Evolutionary conservation across 257 asterid genomes (phyloP).

Genomic region (Misopates orontium): DNA sequence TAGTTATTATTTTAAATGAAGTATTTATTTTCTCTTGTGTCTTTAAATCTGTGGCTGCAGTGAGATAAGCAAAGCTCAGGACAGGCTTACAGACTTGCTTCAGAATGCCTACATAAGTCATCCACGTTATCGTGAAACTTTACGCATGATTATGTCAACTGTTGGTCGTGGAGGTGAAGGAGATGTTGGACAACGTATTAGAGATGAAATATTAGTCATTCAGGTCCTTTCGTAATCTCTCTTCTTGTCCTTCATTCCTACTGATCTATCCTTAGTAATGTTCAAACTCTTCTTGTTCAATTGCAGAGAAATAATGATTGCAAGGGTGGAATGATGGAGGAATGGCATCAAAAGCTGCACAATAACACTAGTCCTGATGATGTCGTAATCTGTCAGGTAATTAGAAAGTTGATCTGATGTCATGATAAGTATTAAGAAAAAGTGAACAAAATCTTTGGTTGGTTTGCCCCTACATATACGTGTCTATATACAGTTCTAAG

Average conservation of each 20-base stretch:
- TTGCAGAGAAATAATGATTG: constrained; percentile 85
- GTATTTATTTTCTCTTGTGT: constrained; percentile 13
- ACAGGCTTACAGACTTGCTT: constrained; percentile 87
- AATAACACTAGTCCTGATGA: constrained; percentile 99
- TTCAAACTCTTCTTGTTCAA: constrained; percentile 24
- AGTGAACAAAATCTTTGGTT: constrained; percentile 10
- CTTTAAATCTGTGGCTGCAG: constrained; percentile 39
- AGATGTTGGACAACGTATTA: constrained; percentile 97
- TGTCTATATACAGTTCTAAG: constrained; percentile 3
- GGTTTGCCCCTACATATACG: neutral
- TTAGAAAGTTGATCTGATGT: constrained; percentile 21
- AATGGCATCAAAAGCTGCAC: constrained; percentile 99
- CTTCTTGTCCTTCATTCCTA: neutral
- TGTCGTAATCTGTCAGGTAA: constrained; percentile 97
- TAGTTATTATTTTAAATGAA: neutral
- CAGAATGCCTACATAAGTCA: constrained; percentile 57
- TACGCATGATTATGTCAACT: constrained; percentile 93
- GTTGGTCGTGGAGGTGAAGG: constrained; percentile 99
- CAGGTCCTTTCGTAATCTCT: constrained; percentile 52
- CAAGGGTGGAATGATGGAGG: constrained; percentile 98
- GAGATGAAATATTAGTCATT: constrained; percentile 95
- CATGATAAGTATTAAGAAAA: neutral
- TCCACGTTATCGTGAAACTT: constrained; percentile 75
- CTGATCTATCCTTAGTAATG: constrained; percentile 12
- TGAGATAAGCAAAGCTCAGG: constrained; percentile 97